These are phyloP conservation scores for Intubia oerlemansii DNA, from an alignment of 2,329 filamentous ascomycete species.

Conservation along the genomic window DNA sequence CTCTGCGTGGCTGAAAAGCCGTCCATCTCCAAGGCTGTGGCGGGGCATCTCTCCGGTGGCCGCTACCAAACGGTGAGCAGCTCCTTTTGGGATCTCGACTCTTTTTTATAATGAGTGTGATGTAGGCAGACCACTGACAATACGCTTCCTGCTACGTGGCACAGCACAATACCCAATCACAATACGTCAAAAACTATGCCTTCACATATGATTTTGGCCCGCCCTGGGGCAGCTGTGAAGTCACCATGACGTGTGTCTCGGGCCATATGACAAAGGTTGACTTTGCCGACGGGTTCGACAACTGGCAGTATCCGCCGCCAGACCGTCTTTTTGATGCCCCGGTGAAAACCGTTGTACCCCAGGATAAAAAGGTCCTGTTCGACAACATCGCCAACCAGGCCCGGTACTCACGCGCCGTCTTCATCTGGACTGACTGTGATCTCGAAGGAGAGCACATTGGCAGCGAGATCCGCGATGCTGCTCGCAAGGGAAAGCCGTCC, in stretches of 20 bases:
- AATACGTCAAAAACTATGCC: slow-evolving; percentile 83
- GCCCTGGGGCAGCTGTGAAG: slow-evolving; percentile 59
- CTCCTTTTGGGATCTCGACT: not conserved
- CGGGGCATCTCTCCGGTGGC: slow-evolving; percentile 70
- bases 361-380: slow-evolving; percentile 66
- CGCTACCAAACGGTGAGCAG: slow-evolving; percentile 43
- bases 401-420: slow-evolving; percentile 47
- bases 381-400: slow-evolving; percentile 71
- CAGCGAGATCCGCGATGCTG: slow-evolving; percentile 68
- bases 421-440: slow-evolving; percentile 99
- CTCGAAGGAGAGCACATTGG: slow-evolving; percentile 95
- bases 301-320: slow-evolving; percentile 67
- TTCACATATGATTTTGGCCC: slow-evolving; percentile 76
- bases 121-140: not conserved
- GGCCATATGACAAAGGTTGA: slow-evolving; percentile 73
- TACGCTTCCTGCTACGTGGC: not conserved
- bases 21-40: slow-evolving; percentile 87
- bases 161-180: slow-evolving; percentile 51
- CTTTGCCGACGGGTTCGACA: slow-evolving; percentile 51
- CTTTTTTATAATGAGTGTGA: too few relatives aligned
- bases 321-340: slow-evolving; percentile 62
- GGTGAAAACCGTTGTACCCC: slow-evolving; percentile 40
- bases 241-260: slow-evolving; percentile 84
- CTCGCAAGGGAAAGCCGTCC: slow-evolving; percentile 46
- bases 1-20: slow-evolving; percentile 47